Percentiles rank a stretch among this genome's conserved stretches.
Evolutionary conservation across 1,284 basidiomycete genomes (phyloP).

Genomic region (Coniophora puteana): DNA sequence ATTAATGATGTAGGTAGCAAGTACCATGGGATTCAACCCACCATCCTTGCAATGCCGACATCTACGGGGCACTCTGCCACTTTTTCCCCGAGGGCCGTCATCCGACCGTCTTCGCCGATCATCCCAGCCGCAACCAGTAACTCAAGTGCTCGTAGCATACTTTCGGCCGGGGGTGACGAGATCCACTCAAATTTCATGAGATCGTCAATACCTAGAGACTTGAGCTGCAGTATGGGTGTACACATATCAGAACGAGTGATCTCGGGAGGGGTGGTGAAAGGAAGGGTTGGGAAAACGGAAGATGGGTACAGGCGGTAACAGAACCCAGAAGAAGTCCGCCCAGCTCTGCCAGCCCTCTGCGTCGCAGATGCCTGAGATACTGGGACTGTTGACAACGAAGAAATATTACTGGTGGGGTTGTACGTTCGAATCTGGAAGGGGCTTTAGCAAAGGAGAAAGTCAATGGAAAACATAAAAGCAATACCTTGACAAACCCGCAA

Average conservation of each 20-base stretch:
- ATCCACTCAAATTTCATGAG: slow-evolving; percentile 97
- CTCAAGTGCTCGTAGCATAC: slow-evolving; percentile 82
- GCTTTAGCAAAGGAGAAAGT: not conserved
- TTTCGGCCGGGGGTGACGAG: slow-evolving; percentile 83
- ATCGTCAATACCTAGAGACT: slow-evolving; percentile 92
- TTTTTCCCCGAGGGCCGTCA: slow-evolving; percentile 65
- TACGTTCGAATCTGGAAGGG: slow-evolving; percentile 70
- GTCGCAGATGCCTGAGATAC: slow-evolving; percentile 82
- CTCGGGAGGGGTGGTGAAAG: slow-evolving; percentile 79
- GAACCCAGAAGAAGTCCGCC: slow-evolving; percentile 86
- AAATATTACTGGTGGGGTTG: slow-evolving; percentile 79
- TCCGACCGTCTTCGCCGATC: slow-evolving; percentile 63
- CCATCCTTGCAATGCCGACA: slow-evolving; percentile 74
- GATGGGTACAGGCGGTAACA: slow-evolving; percentile 92
- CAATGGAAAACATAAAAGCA: slow-evolving; percentile 12
- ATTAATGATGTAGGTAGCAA: slow-evolving; percentile 22
- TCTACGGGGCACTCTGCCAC: slow-evolving; percentile 80
- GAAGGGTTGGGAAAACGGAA: slow-evolving; percentile 53
- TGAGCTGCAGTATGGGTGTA: slow-evolving; percentile 87
- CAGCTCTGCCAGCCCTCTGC: slow-evolving; percentile 88
- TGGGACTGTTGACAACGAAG: slow-evolving; percentile 77
- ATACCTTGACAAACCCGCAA: slow-evolving; percentile 90
- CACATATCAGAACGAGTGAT: slow-evolving; percentile 87
- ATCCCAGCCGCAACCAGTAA: slow-evolving; percentile 65
- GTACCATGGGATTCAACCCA: slow-evolving; percentile 28